Evolutionary conservation across 129 eudicot species (phyloP).

Genomic region (Logfia minima): DNA sequence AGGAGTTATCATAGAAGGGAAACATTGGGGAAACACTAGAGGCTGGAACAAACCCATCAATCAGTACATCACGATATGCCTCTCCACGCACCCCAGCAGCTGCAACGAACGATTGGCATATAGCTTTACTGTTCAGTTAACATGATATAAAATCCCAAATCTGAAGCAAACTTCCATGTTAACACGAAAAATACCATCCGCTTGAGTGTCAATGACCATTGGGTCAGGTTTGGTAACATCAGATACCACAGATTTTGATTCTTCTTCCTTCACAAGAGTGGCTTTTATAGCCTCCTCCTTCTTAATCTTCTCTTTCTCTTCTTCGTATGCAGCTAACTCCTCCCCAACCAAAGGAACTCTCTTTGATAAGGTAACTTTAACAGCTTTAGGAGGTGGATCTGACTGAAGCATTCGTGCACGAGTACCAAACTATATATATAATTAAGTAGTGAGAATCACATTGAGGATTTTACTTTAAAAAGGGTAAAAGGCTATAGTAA

Average conservation of each 20-base stretch:
- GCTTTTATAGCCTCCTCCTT: conserved; percentile 90
- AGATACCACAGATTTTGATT: conserved; percentile 52
- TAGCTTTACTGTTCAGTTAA: background rate
- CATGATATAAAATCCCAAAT: background rate
- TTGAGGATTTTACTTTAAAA: background rate
- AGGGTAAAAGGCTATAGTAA: background rate
- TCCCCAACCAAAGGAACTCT: conserved; percentile 95
- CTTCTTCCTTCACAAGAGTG: conserved; percentile 74
- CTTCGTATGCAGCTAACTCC: conserved; percentile 93
- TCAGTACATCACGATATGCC: conserved; percentile 66
- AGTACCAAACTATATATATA: conserved; percentile 66
- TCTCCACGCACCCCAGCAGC: conserved; percentile 57
- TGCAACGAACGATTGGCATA: conserved; percentile 25
- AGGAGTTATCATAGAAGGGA: conserved; percentile 61
- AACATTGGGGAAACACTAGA: conserved; percentile 92
- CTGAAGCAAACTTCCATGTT: background rate
- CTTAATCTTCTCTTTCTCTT: conserved; percentile 77
- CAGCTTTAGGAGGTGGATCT: conserved; percentile 99
- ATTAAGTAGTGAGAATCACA: background rate
- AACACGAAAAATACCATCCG: conserved; percentile 50
- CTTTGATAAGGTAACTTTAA: conserved; percentile 83
- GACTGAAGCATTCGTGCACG: conserved; percentile 96
- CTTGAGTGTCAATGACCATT: conserved; percentile 69
- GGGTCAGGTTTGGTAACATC: conserved; percentile 59
- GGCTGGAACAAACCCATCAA: conserved; percentile 88